Conservation (phyloP, 192 early-diverging fungal genomes). For the Chytriomyces sp. region DNA sequence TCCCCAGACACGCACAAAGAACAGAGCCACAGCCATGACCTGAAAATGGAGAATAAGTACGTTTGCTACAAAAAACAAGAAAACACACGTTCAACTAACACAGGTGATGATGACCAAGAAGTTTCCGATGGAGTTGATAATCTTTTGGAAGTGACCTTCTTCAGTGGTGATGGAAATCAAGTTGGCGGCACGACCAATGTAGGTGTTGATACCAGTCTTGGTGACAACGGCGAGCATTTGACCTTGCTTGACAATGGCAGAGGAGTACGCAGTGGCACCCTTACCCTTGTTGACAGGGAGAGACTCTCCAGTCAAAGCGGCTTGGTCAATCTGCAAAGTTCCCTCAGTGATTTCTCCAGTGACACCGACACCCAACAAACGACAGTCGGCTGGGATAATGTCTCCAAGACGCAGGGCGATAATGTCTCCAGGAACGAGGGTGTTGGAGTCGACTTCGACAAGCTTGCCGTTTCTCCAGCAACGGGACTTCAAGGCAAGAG, state of each 20-base stretch:
- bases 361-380: slow-evolving; percentile 67
- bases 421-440: slow-evolving; percentile 89
- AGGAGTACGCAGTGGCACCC: slow-evolving; percentile 85
- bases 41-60: slow-evolving; percentile 35
- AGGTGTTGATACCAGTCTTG: slow-evolving; percentile 92
- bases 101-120: slow-evolving; percentile 78
- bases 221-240: slow-evolving; percentile 93
- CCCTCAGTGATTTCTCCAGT: slow-evolving; percentile 72
- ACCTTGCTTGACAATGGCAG: slow-evolving; percentile 92
- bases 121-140: slow-evolving; percentile 87
- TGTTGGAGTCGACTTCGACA: slow-evolving; percentile 76
- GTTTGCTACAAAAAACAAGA: neutral
- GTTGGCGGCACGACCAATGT: slow-evolving; percentile 93
- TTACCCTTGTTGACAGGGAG: slow-evolving; percentile 88
- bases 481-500: slow-evolving; percentile 85
- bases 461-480: slow-evolving; percentile 81
- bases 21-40: slow-evolving; percentile 64
- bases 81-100: slow-evolving; percentile 16
- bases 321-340: slow-evolving; percentile 86
- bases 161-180: slow-evolving; percentile 88
- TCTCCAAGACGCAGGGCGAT: slow-evolving; percentile 91
- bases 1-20: slow-evolving; percentile 58
- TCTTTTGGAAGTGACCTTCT: slow-evolving; percentile 92
- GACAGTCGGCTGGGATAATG: slow-evolving; percentile 89
- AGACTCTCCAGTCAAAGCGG: slow-evolving; percentile 92